Base-by-base conservation (phyloP, 1,284 basidiomycete species). In the Kwoniella shivajii region DNA sequence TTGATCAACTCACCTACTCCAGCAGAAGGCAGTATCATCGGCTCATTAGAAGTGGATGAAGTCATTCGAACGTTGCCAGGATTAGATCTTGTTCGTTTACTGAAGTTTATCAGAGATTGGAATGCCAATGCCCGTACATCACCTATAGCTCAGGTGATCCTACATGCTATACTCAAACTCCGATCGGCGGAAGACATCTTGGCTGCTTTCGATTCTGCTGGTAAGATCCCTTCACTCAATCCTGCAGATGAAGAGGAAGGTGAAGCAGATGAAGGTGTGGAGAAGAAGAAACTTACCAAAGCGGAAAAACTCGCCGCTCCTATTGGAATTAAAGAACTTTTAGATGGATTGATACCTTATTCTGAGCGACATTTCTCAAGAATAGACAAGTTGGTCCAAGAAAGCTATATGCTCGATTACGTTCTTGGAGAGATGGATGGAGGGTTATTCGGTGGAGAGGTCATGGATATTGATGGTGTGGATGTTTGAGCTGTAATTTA, bases 391-490 rank as follows among this genome's bases (percentile, higher is more conserved):
- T 80, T 95, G 56, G 83, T 95, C 39, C 89, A 95, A 77, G 95
- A 98, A 72, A 93, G 90, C 72, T 94, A 91, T 68, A 86, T 96
- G 65, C 84, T 98, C 52, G 94, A 98, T 74, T 96, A 91, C 66
- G 84, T 96, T 45, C 80, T 98, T 10, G 85, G 85, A 27, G 91
- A 94, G 81, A 97, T 96, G 92, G 92, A 94, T 72, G 88, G 75
- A 9, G 65, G 80, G 48, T 41, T 78, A 46, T 73, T 67, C 39
- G 73, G 69, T 20, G 65, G 68, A 10, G 75, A 75, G 50, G 64
- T 69, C 31, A 72, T 75, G 61, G 72, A 74, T 39, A 47, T 71
- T n/a, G 69, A 72, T 60, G 46, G 20, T 5, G 54, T 31, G 11
- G 7, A 42, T 41, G 37, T 16, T 22, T 42, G n/a, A 42, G 39